These are phyloP conservation scores for Pseudocercospora musae DNA, from an alignment of 2,329 filamentous ascomycete genomes.

Conservation along the genomic window DNA sequence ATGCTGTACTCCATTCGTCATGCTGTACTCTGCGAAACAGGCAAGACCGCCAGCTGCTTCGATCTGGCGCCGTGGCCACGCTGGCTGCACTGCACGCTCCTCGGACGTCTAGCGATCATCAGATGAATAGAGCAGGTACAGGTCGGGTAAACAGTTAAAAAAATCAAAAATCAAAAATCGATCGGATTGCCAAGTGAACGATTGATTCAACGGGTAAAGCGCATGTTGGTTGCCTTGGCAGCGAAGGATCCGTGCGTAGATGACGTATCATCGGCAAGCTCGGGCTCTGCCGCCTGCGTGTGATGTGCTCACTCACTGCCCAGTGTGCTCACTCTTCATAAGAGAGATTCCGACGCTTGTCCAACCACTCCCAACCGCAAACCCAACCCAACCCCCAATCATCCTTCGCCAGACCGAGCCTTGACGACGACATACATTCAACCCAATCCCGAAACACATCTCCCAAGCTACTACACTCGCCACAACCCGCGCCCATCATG, in stretches of 20 bases:
- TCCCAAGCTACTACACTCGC: neutral
- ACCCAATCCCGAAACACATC: neutral
- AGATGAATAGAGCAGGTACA: neutral
- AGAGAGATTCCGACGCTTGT: too few species aligned
- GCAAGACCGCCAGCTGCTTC: neutral
- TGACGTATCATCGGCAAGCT: neutral
- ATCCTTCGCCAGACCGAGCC: neutral
- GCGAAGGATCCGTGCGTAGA: neutral
- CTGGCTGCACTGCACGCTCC: neutral
- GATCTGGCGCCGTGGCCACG: neutral
- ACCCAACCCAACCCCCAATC: too few species aligned
- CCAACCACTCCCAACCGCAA: neutral
- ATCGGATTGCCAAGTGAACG: too few species aligned
- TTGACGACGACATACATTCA: neutral
- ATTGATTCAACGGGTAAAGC: too few species aligned
- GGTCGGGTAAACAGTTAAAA: too few species aligned
- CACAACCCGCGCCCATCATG: conserved; percentile 43
- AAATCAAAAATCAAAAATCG: too few species aligned
- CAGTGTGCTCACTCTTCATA: too few species aligned
- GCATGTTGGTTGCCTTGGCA: neutral
- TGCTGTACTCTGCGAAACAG: neutral
- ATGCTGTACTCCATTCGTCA: too few species aligned
- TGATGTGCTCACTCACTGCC: neutral
- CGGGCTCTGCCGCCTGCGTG: neutral
- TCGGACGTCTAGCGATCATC: neutral